Evolutionary conservation across 805 yeast genomes (phyloP).

Genomic region (Teunomyces stri): DNA sequence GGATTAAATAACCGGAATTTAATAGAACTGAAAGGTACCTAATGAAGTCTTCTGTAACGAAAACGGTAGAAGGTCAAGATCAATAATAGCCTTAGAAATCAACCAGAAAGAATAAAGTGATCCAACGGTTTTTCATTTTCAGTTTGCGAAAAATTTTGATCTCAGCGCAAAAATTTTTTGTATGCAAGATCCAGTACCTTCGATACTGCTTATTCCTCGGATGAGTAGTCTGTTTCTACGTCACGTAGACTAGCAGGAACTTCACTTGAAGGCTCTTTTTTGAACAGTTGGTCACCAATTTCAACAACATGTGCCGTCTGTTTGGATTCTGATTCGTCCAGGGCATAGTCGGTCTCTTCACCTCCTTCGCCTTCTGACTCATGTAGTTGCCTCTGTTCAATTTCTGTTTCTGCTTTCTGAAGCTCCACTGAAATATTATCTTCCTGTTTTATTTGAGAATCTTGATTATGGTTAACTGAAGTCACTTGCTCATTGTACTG

Average conservation of each 20-base stretch:
- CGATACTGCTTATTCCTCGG: not conserved
- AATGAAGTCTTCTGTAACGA: not conserved
- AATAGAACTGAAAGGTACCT: slow-evolving; percentile 1
- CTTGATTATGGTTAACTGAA: not conserved
- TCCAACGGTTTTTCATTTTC: slow-evolving; percentile 2
- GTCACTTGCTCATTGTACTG: slow-evolving; percentile 6
- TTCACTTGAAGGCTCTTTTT: not conserved
- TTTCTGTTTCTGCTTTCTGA: slow-evolving; percentile 4
- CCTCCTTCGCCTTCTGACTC: slow-evolving; percentile 8
- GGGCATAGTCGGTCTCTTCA: slow-evolving; percentile 1
- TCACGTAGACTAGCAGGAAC: not conserved
- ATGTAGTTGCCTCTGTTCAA: slow-evolving; percentile 1
- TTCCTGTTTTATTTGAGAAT: not conserved
- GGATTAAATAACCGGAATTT: not conserved
- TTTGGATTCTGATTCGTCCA: not conserved
- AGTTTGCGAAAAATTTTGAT: slow-evolving; percentile 1
- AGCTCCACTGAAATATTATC: not conserved
- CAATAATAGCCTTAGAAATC: not conserved
- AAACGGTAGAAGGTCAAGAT: not conserved
- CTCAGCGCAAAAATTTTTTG: slow-evolving; percentile 4
- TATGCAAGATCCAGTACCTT: not conserved
- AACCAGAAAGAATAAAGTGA: slow-evolving; percentile 1
- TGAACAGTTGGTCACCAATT: not conserved
- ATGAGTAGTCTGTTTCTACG: slow-evolving; percentile 5
- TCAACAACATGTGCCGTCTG: not conserved